Percentiles rank a stretch among this genome's conserved stretches.
phyloP scores from a whole-genome alignment of 169 alveolate species.

The Cryptosporidium sp. region DNA sequence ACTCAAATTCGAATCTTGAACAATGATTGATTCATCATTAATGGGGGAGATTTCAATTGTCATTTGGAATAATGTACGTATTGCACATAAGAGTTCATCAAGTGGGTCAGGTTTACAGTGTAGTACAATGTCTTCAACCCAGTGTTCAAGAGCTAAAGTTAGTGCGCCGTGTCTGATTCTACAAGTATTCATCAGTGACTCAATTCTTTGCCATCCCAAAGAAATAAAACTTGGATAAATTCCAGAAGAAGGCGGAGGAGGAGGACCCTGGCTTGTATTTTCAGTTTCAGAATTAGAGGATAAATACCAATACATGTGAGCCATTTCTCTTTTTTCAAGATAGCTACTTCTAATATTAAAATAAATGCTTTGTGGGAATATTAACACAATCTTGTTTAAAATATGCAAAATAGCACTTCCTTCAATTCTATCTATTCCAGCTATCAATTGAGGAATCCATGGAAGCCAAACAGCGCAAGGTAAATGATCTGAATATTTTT shows the following conservation, averaged over 20 bases:
- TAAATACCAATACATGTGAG: conserved; percentile 53
- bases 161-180: conserved; percentile 64
- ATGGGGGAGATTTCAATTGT: conserved; percentile 77
- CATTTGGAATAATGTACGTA: conserved; percentile 79
- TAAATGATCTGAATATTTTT: conserved; percentile 79
- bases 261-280: conserved; percentile 9
- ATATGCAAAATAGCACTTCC: conserved; percentile 80
- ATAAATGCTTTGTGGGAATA: conserved; percentile 81
- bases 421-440: conserved; percentile 77
- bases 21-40: not conserved
- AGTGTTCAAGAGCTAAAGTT: conserved; percentile 72
- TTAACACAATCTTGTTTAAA: conserved; percentile 75
- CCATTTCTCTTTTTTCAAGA: conserved; percentile 79
- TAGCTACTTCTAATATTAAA: conserved; percentile 81
- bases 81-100: conserved; percentile 81
- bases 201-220: conserved; percentile 71
- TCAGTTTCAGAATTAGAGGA: conserved; percentile 27
- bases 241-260: conserved; percentile 75
- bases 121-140: conserved; percentile 80
- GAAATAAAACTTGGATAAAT: conserved; percentile 57
- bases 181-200: conserved; percentile 60
- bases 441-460: conserved; percentile 83
- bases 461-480: conserved; percentile 82
- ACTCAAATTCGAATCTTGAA: not conserved
- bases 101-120: conserved; percentile 80